phyloP scores from a whole-genome alignment of 2,329 filamentous ascomycete genomes.

The Ceratocystis lukuohia region DNA sequence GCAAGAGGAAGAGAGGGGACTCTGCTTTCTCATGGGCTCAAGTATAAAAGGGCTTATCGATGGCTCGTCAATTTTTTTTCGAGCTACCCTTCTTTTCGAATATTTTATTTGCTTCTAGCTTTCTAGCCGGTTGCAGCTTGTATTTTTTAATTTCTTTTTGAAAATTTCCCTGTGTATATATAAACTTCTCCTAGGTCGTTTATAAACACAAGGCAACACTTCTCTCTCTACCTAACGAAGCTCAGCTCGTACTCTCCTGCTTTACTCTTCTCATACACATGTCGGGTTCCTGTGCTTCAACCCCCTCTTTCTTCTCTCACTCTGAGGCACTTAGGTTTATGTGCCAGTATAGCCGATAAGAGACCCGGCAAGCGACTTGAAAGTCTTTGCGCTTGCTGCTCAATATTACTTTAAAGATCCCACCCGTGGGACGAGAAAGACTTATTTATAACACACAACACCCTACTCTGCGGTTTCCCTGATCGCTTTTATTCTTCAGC shows the following conservation, averaged over 20 bases:
- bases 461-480: not conserved
- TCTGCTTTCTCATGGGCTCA: no score
- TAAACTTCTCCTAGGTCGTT: not conserved
- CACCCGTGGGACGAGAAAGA: conserved; percentile 40
- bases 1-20: not conserved
- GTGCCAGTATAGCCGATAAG: conserved; percentile 33
- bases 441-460: conserved; percentile 25
- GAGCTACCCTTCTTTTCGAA: not conserved
- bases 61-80: not conserved
- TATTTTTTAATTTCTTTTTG: not conserved
- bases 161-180: not conserved
- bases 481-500: not conserved
- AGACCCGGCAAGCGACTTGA: conserved; percentile 45
- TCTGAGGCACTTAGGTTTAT: conserved; percentile 31
- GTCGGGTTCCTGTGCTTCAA: conserved; percentile 19
- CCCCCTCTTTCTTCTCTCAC: conserved; percentile 19
- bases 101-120: not conserved
- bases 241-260: not conserved
- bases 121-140: not conserved
- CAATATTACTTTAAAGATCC: not conserved
- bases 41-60: not conserved
- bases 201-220: not conserved
- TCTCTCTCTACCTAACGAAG: not conserved
- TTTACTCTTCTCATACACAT: conserved; percentile 14
- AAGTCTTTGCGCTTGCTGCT: conserved; percentile 53